Conservation (phyloP, 805 yeast genomes). For the Saccharomycopsis fibuligera region DNA sequence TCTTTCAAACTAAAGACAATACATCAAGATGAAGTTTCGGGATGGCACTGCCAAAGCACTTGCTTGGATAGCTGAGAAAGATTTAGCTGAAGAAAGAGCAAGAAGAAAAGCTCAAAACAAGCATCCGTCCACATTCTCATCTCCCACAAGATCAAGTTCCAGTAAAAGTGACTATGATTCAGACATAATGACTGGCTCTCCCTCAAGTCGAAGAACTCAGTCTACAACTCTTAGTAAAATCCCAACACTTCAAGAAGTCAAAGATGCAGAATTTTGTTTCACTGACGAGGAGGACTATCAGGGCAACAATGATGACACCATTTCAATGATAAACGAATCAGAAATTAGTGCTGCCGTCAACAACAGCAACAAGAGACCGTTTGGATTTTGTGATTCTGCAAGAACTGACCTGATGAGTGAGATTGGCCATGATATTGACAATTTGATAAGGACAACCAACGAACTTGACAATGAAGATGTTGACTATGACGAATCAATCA, state of each 20-base stretch:
- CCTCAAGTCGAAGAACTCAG: not conserved
- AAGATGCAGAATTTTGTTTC: not conserved
- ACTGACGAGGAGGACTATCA: not conserved
- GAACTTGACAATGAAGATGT: not conserved
- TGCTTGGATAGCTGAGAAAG: constrained; percentile 12
- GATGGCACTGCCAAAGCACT: not conserved
- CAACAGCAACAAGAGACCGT: too few relatives aligned
- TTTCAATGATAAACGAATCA: not conserved
- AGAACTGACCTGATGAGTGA: not conserved
- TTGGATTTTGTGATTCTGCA: too few relatives aligned
- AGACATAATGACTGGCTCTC: not conserved
- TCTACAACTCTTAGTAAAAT: not conserved
- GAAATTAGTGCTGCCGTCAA: not conserved
- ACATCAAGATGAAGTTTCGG: not conserved
- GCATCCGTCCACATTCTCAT: too few relatives aligned
- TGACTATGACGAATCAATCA: not conserved
- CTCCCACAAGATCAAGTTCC: too few relatives aligned
- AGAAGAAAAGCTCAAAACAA: not conserved
- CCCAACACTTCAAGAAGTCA: not conserved
- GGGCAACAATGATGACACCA: not conserved
- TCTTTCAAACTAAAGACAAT: too few relatives aligned
- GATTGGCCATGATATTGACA: not conserved
- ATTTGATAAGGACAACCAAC: not conserved
- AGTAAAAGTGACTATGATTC: not conserved
- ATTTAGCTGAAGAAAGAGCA: not conserved